Evolutionary conservation across 1,139 yeast species (phyloP).

Genomic region (Yamadazyma trypodendri): DNA sequence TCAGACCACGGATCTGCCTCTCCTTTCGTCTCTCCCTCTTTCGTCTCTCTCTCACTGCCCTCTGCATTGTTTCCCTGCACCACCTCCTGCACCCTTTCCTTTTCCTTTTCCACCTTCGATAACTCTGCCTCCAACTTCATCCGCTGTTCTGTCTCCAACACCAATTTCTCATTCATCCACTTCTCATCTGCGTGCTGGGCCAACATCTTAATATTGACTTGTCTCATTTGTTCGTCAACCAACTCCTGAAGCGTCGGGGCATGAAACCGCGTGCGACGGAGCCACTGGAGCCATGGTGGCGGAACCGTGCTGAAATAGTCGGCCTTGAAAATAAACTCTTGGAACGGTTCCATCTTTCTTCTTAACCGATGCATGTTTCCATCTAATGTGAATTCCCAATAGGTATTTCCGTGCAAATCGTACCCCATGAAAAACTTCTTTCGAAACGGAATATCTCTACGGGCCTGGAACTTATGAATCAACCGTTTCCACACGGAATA

Average conservation of each 20-base stretch:
- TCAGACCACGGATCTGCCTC: slow-evolving; percentile 35
- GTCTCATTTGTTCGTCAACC: slow-evolving; percentile 55
- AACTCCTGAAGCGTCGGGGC: slow-evolving; percentile 68
- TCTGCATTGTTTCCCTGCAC: background rate
- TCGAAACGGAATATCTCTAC: slow-evolving; percentile 66
- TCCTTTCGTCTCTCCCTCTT: too few relatives aligned
- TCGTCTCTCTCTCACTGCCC: background rate
- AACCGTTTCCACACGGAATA: slow-evolving; percentile 45
- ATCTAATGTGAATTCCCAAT: slow-evolving; percentile 72
- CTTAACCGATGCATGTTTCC: slow-evolving; percentile 47
- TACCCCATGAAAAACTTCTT: slow-evolving; percentile 62
- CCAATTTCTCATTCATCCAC: slow-evolving; percentile 47
- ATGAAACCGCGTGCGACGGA: slow-evolving; percentile 57
- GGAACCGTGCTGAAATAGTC: slow-evolving; percentile 53
- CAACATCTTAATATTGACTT: slow-evolving; percentile 51
- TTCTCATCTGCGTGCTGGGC: slow-evolving; percentile 61
- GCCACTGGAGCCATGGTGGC: slow-evolving; percentile 84
- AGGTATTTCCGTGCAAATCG: slow-evolving; percentile 78
- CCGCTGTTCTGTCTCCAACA: slow-evolving; percentile 34
- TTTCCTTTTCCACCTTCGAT: slow-evolving; percentile 25
- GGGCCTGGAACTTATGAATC: slow-evolving; percentile 58
- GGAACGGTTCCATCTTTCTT: slow-evolving; percentile 49
- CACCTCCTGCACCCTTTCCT: slow-evolving; percentile 7
- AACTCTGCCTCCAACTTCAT: slow-evolving; percentile 35
- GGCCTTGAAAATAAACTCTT: slow-evolving; percentile 39